A percentile compares a stretch with the other conserved stretches of the same genome.
Evolutionary conservation across 1,139 yeast species (phyloP).

Genomic region (Suhomyces terraborum): DNA sequence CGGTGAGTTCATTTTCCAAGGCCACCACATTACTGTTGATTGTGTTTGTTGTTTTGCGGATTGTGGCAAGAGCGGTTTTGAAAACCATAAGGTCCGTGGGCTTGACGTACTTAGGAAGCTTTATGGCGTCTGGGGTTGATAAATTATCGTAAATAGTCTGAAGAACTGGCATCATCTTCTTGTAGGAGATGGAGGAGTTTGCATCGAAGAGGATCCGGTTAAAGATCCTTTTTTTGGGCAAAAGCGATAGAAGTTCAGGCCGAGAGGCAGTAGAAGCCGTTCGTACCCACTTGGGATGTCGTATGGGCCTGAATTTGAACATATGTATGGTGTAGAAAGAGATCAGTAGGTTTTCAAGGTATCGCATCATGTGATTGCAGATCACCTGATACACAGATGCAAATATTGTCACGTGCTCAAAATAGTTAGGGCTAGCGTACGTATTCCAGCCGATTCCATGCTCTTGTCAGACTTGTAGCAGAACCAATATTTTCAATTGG

Average conservation of each 20-base stretch:
- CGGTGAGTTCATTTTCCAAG: conserved; percentile 71
- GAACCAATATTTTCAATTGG: too few relatives aligned
- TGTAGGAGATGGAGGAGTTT: conserved; percentile 57
- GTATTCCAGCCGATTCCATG: too few relatives aligned
- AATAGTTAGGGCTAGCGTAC: too few relatives aligned
- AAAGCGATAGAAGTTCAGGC: conserved; percentile 51
- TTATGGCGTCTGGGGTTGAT: conserved; percentile 36
- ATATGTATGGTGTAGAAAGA: not conserved
- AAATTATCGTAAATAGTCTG: conserved; percentile 50
- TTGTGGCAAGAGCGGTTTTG: conserved; percentile 64
- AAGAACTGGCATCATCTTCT: conserved; percentile 55
- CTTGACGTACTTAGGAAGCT: conserved; percentile 46
- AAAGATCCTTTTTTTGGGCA: conserved; percentile 60
- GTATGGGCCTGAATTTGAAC: not conserved
- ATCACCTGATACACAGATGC: not conserved
- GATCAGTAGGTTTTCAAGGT: not conserved
- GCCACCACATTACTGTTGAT: conserved; percentile 55
- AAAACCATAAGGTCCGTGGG: conserved; percentile 66
- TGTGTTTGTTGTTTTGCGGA: conserved; percentile 61
- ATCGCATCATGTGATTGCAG: not conserved
- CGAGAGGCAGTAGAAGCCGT: conserved; percentile 14
- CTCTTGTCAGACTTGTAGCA: too few relatives aligned
- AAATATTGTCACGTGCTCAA: too few relatives aligned
- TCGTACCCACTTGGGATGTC: conserved; percentile 1
- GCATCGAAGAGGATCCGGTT: conserved; percentile 65